Conservation (phyloP, 192 early-diverging fungal genomes). For the Chytriomyces sp. region DNA sequence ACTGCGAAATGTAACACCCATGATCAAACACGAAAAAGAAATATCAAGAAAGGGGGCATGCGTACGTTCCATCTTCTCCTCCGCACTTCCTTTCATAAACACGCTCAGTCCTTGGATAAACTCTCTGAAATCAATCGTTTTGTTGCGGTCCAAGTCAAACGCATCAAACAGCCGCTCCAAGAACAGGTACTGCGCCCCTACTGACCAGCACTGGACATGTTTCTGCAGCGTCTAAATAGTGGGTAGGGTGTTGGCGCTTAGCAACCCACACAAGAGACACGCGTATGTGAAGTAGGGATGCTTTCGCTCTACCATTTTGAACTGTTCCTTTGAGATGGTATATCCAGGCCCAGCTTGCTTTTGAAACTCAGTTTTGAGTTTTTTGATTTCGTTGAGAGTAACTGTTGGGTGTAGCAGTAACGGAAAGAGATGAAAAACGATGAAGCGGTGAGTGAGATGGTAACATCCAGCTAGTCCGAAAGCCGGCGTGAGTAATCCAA, state of each 20-base stretch:
- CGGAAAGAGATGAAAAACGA: background rate
- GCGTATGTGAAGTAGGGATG: background rate
- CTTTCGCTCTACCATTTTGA: slow-evolving; percentile 61
- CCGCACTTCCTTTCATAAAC: slow-evolving; percentile 78
- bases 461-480: background rate
- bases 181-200: slow-evolving; percentile 70
- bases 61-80: slow-evolving; percentile 77
- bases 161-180: slow-evolving; percentile 77
- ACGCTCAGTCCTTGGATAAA: slow-evolving; percentile 67
- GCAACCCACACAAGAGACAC: background rate
- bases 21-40: background rate
- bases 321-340: slow-evolving; percentile 71
- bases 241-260: background rate
- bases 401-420: slow-evolving; percentile 26
- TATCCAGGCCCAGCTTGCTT: slow-evolving; percentile 43
- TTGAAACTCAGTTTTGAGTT: slow-evolving; percentile 46
- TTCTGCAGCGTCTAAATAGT: slow-evolving; percentile 57
- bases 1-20: slow-evolving; percentile 50
- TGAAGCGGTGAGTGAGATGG: background rate
- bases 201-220: slow-evolving; percentile 61
- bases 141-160: slow-evolving; percentile 72
- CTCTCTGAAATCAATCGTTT: slow-evolving; percentile 68
- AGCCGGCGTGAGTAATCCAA: background rate
- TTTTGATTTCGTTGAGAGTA: slow-evolving; percentile 50
- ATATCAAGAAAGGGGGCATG: background rate